These are phyloP conservation scores for Conidiobolus incongruus DNA, from an alignment of 371 early-diverging fungal species.

Conservation along the genomic window DNA sequence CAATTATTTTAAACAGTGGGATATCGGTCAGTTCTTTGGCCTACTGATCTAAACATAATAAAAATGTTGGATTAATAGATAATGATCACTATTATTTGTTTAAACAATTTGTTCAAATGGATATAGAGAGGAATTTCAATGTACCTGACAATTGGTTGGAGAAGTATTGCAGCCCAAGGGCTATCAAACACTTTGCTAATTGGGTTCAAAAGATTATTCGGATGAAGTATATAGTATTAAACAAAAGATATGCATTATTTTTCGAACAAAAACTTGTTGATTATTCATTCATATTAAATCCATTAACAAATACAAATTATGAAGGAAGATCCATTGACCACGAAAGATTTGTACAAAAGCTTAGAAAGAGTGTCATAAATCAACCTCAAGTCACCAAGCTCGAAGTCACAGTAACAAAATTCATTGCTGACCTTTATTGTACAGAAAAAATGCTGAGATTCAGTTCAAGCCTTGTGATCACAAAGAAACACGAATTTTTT, in stretches of 20 bases:
- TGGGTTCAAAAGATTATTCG: conserved; percentile 54
- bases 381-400: conserved; percentile 34
- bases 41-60: conserved; percentile 36
- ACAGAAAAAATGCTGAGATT: conserved; percentile 24
- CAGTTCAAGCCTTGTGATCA: conserved; percentile 3
- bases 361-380: conserved; percentile 39
- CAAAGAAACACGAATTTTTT: conserved; percentile 3
- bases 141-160: conserved; percentile 93
- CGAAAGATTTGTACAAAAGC: conserved; percentile 69
- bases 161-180: conserved; percentile 92
- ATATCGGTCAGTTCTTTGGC: conserved; percentile 78
- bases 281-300: conserved; percentile 25
- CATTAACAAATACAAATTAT: conserved; percentile 14
- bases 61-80: conserved; percentile 43
- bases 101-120: background rate
- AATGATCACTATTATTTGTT: conserved; percentile 3
- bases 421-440: conserved; percentile 19
- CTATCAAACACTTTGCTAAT: conserved; percentile 40
- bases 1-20: conserved; percentile 79
- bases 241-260: conserved; percentile 67
- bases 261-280: conserved; percentile 22
- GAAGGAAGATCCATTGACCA: conserved; percentile 82
- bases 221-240: conserved; percentile 71
- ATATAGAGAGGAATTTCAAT: conserved; percentile 58
- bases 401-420: conserved; percentile 44